These are phyloP conservation scores for Penicillium longicatenatum DNA, from an alignment of 495 filamentous ascomycete genomes.

Conservation along the genomic window DNA sequence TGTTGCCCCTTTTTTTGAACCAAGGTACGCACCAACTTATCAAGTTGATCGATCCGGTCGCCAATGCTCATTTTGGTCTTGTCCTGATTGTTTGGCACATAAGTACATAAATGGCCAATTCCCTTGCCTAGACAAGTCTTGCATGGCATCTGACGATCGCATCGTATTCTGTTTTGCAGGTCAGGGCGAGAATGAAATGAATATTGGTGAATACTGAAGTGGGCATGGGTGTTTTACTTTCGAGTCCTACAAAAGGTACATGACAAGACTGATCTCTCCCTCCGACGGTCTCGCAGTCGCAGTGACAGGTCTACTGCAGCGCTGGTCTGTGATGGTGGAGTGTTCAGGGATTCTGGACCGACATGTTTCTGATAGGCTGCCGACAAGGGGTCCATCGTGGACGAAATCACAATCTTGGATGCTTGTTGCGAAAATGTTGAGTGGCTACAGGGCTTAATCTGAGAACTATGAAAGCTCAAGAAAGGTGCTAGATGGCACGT, in stretches of 20 bases:
- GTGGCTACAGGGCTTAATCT: too few species aligned
- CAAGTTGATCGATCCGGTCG: slow-evolving; percentile 2
- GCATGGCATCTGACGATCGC: slow-evolving; percentile 47
- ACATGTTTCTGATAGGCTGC: too few species aligned
- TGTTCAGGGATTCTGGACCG: not conserved
- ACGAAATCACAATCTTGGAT: too few species aligned
- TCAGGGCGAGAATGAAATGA: not conserved
- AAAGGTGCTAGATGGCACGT: not conserved
- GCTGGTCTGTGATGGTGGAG: not conserved
- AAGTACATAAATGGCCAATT: slow-evolving; percentile 41
- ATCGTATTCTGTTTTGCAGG: slow-evolving; percentile 39
- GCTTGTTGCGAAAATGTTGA: too few species aligned
- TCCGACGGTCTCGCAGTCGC: not conserved
- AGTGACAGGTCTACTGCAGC: not conserved
- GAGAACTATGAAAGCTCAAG: not conserved
- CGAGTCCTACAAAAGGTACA: slow-evolving; percentile 4
- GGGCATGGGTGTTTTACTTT: not conserved
- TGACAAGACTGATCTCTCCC: not conserved
- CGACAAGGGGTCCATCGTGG: too few species aligned
- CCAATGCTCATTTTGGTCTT: not conserved
- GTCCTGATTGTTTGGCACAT: slow-evolving; percentile 42
- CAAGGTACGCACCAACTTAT: not conserved
- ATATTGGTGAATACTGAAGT: not conserved
- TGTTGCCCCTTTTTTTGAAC: not conserved
- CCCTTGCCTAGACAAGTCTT: slow-evolving; percentile 48